These are phyloP conservation scores for Lepidium didymum DNA, from an alignment of 345 rosid genomes.

Conservation along the genomic window DNA sequence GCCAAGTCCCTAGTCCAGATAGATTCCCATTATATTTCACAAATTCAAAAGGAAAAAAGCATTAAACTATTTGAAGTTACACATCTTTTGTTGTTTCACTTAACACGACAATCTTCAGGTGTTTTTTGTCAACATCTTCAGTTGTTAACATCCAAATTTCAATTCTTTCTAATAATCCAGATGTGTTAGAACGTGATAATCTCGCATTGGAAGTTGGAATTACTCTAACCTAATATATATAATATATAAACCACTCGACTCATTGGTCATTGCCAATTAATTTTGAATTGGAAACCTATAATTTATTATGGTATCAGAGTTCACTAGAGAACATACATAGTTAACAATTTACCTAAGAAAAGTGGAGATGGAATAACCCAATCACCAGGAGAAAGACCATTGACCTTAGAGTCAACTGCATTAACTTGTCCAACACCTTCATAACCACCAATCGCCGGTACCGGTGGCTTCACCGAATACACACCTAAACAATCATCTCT, in stretches of 20 bases:
- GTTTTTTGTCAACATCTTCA: no score
- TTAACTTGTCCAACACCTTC: conserved; percentile 87
- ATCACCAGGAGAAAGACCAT: conserved; percentile 58
- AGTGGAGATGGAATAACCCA: conserved; percentile 89
- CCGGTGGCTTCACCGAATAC: conserved; percentile 79
- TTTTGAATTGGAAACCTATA: no score
- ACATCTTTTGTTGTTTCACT: neutral
- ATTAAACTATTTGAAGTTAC: neutral
- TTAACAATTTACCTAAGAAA: conserved; percentile 45
- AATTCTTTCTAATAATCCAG: neutral
- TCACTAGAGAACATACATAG: neutral
- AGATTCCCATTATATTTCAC: neutral
- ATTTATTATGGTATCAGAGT: no score
- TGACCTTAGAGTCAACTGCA: conserved; percentile 62
- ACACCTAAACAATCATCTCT: conserved; percentile 44
- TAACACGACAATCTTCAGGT: neutral
- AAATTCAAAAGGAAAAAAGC: neutral
- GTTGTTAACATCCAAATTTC: neutral
- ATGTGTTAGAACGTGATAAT: neutral
- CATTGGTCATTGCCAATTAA: no score
- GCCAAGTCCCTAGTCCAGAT: conserved; percentile 59
- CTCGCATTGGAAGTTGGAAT: no score
- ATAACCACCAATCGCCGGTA: conserved; percentile 90
- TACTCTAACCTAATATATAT: no score
- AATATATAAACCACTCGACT: no score